Conservation (phyloP, 345 rosid species). For the Fremontodendron californicum region DNA sequence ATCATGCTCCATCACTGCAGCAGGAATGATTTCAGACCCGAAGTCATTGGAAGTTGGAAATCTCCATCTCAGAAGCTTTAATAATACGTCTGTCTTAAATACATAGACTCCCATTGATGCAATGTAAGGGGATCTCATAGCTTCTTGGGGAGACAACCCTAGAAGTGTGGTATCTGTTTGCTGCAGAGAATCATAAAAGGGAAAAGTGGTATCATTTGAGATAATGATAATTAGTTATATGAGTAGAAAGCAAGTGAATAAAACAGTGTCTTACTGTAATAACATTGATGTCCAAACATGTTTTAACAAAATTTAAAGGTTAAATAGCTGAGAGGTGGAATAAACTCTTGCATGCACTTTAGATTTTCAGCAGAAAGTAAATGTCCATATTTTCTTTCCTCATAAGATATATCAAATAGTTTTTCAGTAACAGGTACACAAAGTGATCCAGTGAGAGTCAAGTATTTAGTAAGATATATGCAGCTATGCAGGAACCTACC, state of each 20-base stretch:
- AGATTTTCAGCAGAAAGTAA: neutral
- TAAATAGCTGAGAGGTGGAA: neutral
- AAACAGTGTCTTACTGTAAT: neutral
- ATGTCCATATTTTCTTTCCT: neutral
- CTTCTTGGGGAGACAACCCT: conserved; percentile 69
- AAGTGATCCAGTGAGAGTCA: neutral
- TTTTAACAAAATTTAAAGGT: neutral
- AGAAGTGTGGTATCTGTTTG: conserved; percentile 59
- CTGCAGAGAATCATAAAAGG: conserved; percentile 39
- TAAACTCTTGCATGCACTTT: neutral
- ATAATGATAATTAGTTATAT: neutral
- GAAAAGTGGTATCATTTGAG: neutral
- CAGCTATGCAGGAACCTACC: neutral
- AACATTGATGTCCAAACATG: neutral
- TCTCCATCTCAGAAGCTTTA: conserved; percentile 66
- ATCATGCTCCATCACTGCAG: conserved; percentile 72
- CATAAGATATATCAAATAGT: neutral
- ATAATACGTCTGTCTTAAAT: conserved; percentile 66
- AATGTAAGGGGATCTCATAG: conserved; percentile 56
- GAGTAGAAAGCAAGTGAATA: neutral
- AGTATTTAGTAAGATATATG: neutral
- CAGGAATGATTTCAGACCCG: conserved; percentile 92
- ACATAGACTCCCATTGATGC: conserved; percentile 97
- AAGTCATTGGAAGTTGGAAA: conserved; percentile 87
- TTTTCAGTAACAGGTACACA: neutral